These are phyloP conservation scores for Comarum palustre DNA, from an alignment of 306 rosid genomes.

Conservation along the genomic window DNA sequence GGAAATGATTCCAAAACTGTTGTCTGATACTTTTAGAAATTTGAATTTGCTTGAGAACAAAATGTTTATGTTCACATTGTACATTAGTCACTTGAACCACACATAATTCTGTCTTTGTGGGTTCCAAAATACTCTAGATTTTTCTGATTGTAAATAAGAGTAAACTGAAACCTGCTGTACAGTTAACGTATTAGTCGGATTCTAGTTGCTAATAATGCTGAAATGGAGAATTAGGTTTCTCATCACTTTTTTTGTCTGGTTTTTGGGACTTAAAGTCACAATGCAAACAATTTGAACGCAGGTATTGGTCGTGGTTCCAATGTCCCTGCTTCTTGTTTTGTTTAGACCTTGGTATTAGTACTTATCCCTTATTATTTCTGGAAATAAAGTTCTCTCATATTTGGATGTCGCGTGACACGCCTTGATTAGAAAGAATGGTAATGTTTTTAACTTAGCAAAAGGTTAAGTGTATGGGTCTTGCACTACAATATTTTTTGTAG, in stretches of 20 bases:
- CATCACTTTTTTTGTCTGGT: constrained; percentile 1
- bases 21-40: neutral
- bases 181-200: neutral
- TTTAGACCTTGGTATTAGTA: neutral
- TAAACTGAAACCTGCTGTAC: neutral
- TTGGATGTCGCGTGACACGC: neutral
- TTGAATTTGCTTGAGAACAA: neutral
- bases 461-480: neutral
- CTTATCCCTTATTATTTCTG: too few relatives aligned
- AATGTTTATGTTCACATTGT: neutral
- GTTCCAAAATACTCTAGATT: neutral
- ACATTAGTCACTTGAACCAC: too few relatives aligned
- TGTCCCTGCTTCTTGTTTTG: neutral
- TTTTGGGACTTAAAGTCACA: neutral
- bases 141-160: neutral
- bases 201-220: neutral
- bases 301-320: neutral
- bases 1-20: neutral
- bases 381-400: neutral
- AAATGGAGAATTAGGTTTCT: constrained; percentile 2
- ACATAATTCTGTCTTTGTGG: neutral
- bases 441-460: neutral
- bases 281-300: neutral
- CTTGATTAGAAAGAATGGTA: neutral
- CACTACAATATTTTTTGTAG: neutral